Evolutionary conservation across 148 eudicot species (phyloP), one percentile per base, ranked within the genome.

Genomic region (Euryodendron excelsum): DNA sequence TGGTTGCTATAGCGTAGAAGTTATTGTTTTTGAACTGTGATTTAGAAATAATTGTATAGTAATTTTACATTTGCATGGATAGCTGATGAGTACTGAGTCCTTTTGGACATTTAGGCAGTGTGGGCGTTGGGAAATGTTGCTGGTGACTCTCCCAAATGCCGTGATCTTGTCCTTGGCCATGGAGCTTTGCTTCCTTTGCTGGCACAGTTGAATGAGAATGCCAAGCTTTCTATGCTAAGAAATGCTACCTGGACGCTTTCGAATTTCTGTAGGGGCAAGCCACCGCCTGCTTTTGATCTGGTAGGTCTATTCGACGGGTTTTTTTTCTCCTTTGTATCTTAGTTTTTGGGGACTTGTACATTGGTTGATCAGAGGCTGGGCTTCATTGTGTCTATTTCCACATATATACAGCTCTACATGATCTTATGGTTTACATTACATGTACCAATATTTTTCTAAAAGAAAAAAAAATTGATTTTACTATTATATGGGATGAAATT

Each of bases 81-180:
- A 13, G 9, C 55, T 69, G 73, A 25, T 69, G 47, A 7, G 8
- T 68, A 1, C 10, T 52, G 21, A 36, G 64, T 17, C 5, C 36
- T 23, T 76, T 76, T 66, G 63, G 72, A 50, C 64, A 3, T 69
- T 50, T 64, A 87, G 90, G 90, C 89, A 76, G 85, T 88, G 31
- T 89, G 91, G 91, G 91, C 90, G 3, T 73, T 89, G 74, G 90
- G 91, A n/a, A 89, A 89, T 79, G 74, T 89, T 39, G 91, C 91
- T 73, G 90, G 90, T 61, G 90, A 89, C 68, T 89, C 91, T 21
- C 86, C 91, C 27, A 83, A 79, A 78, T 89, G 84, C 58, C 86
- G 90, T 36, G 91, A 89, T 74, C 85, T 89, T 79, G 91, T 89
- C 52, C 88, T 89, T 72, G 79, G 79, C 34, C 80, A 85, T 53